These are phyloP conservation scores for Saccharomyces hybrid DNA, from an alignment of 1,139 yeast species.

Conservation along the genomic window DNA sequence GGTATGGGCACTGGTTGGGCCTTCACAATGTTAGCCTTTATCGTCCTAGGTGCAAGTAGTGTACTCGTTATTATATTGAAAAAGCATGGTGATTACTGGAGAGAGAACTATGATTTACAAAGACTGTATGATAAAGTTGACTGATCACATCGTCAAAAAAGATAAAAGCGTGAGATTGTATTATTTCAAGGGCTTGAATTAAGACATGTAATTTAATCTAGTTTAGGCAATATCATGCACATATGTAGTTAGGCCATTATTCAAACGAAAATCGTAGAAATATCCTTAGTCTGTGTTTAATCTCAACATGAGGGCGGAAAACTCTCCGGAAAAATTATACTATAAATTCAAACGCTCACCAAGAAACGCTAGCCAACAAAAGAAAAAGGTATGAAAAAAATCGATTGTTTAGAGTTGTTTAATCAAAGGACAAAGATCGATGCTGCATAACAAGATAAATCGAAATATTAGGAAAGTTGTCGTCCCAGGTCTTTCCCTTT, in stretches of 20 bases:
- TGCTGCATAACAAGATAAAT: background rate
- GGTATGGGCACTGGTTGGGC: constrained; percentile 68
- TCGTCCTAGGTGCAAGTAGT: constrained; percentile 41
- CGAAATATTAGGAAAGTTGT: constrained; percentile 5
- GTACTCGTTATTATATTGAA: constrained; percentile 47
- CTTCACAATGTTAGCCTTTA: constrained; percentile 57
- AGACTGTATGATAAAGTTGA: constrained; percentile 42
- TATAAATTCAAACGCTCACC: background rate
- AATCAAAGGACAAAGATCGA: background rate
- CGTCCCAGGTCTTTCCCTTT: constrained; percentile 9
- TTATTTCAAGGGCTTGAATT: no score
- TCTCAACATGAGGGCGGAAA: background rate
- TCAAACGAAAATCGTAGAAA: background rate
- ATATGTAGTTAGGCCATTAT: no score
- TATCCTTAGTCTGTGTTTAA: background rate
- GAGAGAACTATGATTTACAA: constrained; percentile 59
- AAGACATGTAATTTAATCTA: no score
- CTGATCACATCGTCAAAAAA: constrained; percentile 2
- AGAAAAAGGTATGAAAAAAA: background rate
- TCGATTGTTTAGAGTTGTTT: background rate
- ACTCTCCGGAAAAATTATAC: background rate
- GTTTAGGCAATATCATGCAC: no score
- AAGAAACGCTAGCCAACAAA: background rate
- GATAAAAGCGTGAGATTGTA: background rate
- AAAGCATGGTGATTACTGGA: constrained; percentile 51